Base-by-base conservation (phyloP, 1,284 basidiomycete species). In the Ceratobasidium sp. region DNA sequence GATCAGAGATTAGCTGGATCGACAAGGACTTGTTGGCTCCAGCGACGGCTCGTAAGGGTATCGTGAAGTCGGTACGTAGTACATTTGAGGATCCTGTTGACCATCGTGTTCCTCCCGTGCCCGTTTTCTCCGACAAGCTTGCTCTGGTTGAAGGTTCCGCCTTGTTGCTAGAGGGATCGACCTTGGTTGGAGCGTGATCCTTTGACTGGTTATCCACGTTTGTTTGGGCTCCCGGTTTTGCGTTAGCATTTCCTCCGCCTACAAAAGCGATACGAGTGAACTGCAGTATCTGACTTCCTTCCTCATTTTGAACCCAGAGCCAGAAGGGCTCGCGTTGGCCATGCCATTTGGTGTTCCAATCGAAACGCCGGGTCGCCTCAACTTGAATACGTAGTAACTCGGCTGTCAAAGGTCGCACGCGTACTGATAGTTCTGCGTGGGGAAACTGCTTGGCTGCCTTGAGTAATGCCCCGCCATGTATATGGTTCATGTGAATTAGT, bases 221-320 rank as follows among this genome's bases (percentile, higher is more conserved):
- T 54, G 17, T n/a, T 17, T 40, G 20, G n/a, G 22, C 27, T 43
- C 17, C 17, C 8, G 15, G 17, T 32, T 34, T 34, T 7, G 29
- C 6, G 31, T 34, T 34, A 22, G 17, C n/a, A 20, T 22, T 22
- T 32, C 52, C 31, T 12, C 52, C 8, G 80, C 85, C 42, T 90
- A 87, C 73, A 97, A 68, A 85, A 27, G 88, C 76, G 34, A 95
- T 79, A 74, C 89, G 88, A 0, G 88, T 82, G 73, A 92, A 85
- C 76, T 97, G 93, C n/a, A 96, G 83, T 74, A 99, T 97, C 43
- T 86, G 85, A 20, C 85, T 75, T 8, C 89, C 91, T 50, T 91
- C 85, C 35, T 90, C 84, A 75, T 96, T 94, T 80, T 99, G 95
- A 5, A 98, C 82, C 96, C 97, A 99, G 55, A 99, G 79, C 87